These are phyloP conservation scores for Penicillium olsonii DNA, from an alignment of 2,329 filamentous ascomycete species.

Conservation along the genomic window DNA sequence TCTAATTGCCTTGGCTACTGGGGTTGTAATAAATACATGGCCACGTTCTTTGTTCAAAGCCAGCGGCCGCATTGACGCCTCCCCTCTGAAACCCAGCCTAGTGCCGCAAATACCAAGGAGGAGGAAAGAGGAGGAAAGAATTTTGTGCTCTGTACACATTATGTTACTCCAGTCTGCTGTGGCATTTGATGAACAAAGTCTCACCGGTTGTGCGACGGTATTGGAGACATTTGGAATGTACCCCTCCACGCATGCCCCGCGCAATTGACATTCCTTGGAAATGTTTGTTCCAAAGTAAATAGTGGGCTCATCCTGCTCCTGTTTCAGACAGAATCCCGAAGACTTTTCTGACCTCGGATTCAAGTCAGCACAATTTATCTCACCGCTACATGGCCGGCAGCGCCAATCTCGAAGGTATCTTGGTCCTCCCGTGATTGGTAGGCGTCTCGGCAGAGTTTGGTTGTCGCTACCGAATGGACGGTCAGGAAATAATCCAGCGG, in stretches of 20 bases:
- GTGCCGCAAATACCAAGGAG: background rate
- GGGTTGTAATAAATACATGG: no score
- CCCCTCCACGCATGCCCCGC: conserved; percentile 9
- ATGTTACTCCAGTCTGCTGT: conserved; percentile 1
- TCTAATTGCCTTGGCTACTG: no score
- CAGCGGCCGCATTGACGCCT: background rate
- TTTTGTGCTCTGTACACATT: background rate
- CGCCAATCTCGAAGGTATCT: conserved; percentile 12
- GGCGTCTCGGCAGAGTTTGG: conserved; percentile 9
- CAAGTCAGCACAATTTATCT: conserved; percentile 15
- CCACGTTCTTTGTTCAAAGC: background rate
- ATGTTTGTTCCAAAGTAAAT: background rate
- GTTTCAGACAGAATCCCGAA: background rate
- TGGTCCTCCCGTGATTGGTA: conserved; percentile 18
- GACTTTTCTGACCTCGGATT: background rate
- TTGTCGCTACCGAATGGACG: conserved; percentile 7
- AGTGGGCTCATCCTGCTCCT: conserved; percentile 1
- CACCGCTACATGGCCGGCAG: conserved; percentile 26
- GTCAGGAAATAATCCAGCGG: conserved; percentile 11
- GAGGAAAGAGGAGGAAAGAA: no score
- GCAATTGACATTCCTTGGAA: conserved; percentile 5
- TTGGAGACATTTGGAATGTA: conserved; percentile 4
- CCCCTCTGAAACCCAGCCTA: background rate
- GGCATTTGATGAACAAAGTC: conserved; percentile 6
- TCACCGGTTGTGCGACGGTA: conserved; percentile 1